Conservation (phyloP, 768 basidiomycete species). For the Boletus tomentosulus region DNA sequence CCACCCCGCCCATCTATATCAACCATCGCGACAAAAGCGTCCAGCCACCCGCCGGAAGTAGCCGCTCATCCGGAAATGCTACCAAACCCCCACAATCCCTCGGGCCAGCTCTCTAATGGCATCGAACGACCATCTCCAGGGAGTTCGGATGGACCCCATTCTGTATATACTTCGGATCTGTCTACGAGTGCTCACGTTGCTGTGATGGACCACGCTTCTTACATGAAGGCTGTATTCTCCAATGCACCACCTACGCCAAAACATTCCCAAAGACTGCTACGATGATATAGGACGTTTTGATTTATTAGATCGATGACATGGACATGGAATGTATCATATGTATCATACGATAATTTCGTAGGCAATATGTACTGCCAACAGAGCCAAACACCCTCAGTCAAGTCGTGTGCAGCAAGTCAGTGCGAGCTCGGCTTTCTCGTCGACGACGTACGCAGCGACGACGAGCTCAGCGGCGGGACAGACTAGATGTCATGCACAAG, state of each 20-base stretch:
- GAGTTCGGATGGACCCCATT: slow-evolving; percentile 17
- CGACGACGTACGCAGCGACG: slow-evolving; percentile 15
- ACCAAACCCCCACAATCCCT: slow-evolving; percentile 3
- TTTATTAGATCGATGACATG: neutral
- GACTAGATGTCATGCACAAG: slow-evolving; percentile 51
- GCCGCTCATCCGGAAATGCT: neutral
- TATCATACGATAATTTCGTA: neutral
- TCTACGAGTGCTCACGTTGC: slow-evolving; percentile 28
- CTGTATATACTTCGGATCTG: slow-evolving; percentile 17
- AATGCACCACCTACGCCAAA: slow-evolving; percentile 5
- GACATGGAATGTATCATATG: neutral
- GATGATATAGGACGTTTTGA: slow-evolving; percentile 5
- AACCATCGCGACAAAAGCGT: neutral
- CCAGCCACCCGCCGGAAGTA: neutral
- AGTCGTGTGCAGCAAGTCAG: neutral
- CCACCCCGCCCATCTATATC: slow-evolving; percentile 23
- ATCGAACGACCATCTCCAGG: slow-evolving; percentile 1
- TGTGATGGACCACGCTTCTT: slow-evolving; percentile 27
- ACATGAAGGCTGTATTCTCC: slow-evolving; percentile 21
- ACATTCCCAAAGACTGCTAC: neutral
- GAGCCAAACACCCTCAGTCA: slow-evolving; percentile 22
- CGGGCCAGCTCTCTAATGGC: neutral
- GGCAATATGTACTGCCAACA: slow-evolving; percentile 16
- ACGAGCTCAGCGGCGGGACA: slow-evolving; percentile 8
- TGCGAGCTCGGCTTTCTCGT: neutral